Base-by-base conservation (phyloP, 768 basidiomycete species). In the Xerocomus brunneocitrinus region DNA sequence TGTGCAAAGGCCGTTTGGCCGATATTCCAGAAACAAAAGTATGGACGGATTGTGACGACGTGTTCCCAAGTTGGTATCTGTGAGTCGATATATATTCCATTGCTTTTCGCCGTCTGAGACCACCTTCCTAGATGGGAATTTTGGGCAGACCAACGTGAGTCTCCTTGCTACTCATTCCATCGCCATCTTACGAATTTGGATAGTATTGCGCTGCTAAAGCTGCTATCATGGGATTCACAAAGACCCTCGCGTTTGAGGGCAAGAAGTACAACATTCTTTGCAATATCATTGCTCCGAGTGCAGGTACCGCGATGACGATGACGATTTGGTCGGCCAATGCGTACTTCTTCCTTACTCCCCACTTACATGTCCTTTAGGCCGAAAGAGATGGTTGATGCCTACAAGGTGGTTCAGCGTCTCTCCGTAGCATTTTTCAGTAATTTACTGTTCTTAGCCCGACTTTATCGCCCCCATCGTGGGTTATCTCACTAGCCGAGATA, bases 1-100 rank as follows among this genome's bases (percentile, higher is more conserved):
- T 94, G 92, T 58, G 86, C 83, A 28, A 90, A 95, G 65, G 97
- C 95, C 5, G 87, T 91, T 25, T 99, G 97, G 97, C 93, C 95
- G 0, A 74, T 91, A 61, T 98, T 99, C 82, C 88, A 89, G 71
- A 88, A 93, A 73, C 95, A 98, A 68, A 93, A 92, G 71, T 97
- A 85, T 66, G 97, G 97, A 28, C 84, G 97, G 41, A 94, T 99
- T 63, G 81, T 98, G 49, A 95, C 90, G 30, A 98, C 94, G n/a
- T 81, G 84, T 55, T 98, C 94, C 2, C 85, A 87, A 66, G 92
- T 92, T 47, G 95, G 95, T 54, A 84, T 98, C 49, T 93, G 92
- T 94, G 63, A 63, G 90, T 78, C 2, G n/a, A 53, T 5, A 1
- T 16, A 14, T 22, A 27, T 36, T 5, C 34, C 32, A 39, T 43